Evolutionary conservation across 495 filamentous ascomycete species (phyloP), one percentile per base, ranked within the genome.

Genomic region (Aspergillus saccharolyticus): DNA sequence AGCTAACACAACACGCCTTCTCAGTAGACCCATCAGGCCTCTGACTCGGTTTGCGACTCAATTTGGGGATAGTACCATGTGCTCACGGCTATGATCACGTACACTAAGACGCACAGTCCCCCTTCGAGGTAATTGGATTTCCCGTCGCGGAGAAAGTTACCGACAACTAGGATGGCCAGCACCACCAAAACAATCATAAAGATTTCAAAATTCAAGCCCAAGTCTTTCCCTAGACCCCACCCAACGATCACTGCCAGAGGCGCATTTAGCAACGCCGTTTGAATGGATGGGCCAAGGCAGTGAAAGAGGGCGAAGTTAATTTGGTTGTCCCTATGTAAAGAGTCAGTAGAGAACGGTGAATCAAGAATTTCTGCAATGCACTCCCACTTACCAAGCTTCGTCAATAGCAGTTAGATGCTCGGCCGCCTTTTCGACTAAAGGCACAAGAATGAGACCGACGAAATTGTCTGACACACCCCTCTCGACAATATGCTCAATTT

Each of bases 101-200:
- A 82, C 5, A 80, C 73, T 20, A 80, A 55, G 9, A 96, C 82
- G 64, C 89, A 93, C 21, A 92, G 73, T 21, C 83, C 78, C 4
- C 89, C 89, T 70, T 94, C 89, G 10, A 94, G 74, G 58, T 89
- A 94, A 60, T 91, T 91, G 25, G 80, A 85, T 72, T 89, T 90
- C 57, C 87, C 83, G 70, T 92, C 89, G 17, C 88, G 78, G 44
- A 92, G 69, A 68, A 91, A 90, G 62, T 90, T 90, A 8, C 89
- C 88, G 12, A 92, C 88, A 0, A 95, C 90, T 46, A 97, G 71
- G 65, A 96, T 93, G 6, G 91, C 83, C 43, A 96, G 78, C 55
- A 96, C 84, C n/a, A 96, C 76, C 54, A 93, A 77, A 16, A 89
- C 83, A n/a, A 95, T 77, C 76, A 93, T 89, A 77, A 96, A 97